Base-by-base conservation (phyloP, 768 basidiomycete genomes). In the Mycena latifolia region DNA sequence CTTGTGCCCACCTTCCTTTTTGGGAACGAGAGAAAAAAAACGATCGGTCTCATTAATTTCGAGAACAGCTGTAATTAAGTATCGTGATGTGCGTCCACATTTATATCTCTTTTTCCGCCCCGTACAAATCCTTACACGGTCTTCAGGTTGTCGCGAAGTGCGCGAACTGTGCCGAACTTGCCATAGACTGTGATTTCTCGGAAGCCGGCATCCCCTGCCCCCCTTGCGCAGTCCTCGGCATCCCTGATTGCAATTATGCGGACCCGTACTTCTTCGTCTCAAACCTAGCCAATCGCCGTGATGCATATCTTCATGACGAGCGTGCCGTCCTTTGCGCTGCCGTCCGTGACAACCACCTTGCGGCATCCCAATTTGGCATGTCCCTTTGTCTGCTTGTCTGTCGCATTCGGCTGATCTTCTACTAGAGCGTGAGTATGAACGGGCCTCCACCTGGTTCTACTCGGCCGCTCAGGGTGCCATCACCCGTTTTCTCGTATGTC, bases 161-260 rank as follows among this genome's bases (percentile, higher is more conserved):
- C 33, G 33, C 52, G 4, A 43, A 43, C 20, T 55, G 54, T 41
- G 41, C 54, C 2, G 54, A 55, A 27, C 18, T 43, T 25, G 39
- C 15, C 10, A 14, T 55, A 18, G 27, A 25, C 2, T 57, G 56
- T 22, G 20, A 20, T 1, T 57, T 47, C 29, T 10, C n/a, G 45
- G 56, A 57, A 31, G 56, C 56, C 2, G 56, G 43, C 7, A 35
- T 57, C 31, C 56, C 46, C 2, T 57, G 56, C 45, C 56, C 56
- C 24, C 46, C 56, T 37, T 57, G 56, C 33, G n/a, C 56, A 17
- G 31, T 57, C 10, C 56, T 46, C 17, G 45, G 56, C 3, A 47
- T 57, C 15, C 56, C 45, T n/a, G 45, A 57, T 5, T 57, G 56
- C 14, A 5, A 47, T 9, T 47, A 22, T 20, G 22, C 56, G 14